phyloP scores from a whole-genome alignment of 371 early-diverging fungal genomes.

The Mortierella sp. region DNA sequence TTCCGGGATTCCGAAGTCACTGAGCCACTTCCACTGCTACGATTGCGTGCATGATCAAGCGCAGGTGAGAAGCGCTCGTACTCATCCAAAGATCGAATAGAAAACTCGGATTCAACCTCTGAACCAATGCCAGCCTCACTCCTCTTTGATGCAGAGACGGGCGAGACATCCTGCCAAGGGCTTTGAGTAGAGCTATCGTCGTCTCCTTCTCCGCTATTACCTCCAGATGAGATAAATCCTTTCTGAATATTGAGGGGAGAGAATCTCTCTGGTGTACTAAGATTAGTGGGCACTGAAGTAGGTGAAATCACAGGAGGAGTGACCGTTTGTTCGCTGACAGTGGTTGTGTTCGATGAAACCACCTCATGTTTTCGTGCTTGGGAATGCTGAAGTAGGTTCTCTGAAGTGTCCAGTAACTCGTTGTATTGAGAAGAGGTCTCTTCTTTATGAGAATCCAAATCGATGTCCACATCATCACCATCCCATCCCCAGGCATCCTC shows the following conservation, averaged over 20 bases:
- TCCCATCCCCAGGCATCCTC: slow-evolving; percentile 54
- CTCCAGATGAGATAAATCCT: slow-evolving; percentile 4
- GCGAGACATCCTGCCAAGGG: slow-evolving; percentile 54
- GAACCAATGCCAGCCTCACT: slow-evolving; percentile 44
- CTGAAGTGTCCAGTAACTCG: too few species aligned
- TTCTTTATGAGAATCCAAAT: slow-evolving; percentile 13
- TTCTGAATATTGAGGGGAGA: slow-evolving; percentile 20
- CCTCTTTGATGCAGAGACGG: slow-evolving; percentile 42
- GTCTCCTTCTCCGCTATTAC: slow-evolving; percentile 28
- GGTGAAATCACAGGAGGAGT: neutral
- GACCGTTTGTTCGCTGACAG: neutral
- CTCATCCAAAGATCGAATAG: slow-evolving; percentile 45
- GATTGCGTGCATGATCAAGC: slow-evolving; percentile 4
- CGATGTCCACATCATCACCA: slow-evolving; percentile 25
- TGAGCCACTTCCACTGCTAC: slow-evolving; percentile 10
- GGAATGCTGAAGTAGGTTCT: too few species aligned
- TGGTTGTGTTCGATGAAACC: neutral
- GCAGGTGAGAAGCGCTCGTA: slow-evolving; percentile 20
- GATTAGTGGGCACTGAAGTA: neutral
- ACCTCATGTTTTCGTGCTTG: too few species aligned
- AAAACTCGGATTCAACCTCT: slow-evolving; percentile 45
- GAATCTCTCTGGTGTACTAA: slow-evolving; percentile 2
- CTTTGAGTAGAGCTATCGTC: slow-evolving; percentile 30
- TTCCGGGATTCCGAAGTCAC: slow-evolving; percentile 5
- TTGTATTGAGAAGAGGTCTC: neutral